Evolutionary conservation across 2,329 filamentous ascomycete genomes (phyloP), one percentile per base, ranked within the genome.

Genomic region (Emergomyces africanus): DNA sequence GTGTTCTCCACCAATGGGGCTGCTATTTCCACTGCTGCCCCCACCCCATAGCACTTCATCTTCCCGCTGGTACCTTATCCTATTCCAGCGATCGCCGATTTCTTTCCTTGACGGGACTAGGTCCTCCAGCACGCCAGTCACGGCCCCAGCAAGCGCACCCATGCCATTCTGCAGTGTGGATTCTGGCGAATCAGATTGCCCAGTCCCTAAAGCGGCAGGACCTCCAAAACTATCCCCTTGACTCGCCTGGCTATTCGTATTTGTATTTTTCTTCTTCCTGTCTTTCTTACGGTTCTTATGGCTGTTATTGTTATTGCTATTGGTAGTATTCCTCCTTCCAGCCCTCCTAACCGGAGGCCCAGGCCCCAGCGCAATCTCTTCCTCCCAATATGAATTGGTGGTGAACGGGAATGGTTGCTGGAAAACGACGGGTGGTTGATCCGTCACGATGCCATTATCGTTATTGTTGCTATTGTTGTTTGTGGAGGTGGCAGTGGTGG

Each of bases 311-410:
- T 85, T 80, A 66, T 81, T 84, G 55, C 75, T 76, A 35, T 35
- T 35, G 33, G 18, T n/a, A 68, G 77, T 83, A 74, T 80, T 73
- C 73, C 82, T 64, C 68, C 75, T 60, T 63, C 72, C 67, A 69
- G 72, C 65, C 74, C 71, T 85, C 81, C 77, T 74, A 67, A 85
- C 85, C 37, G 85, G 85, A 41, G 88, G 80, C 2, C 83, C 84
- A 1, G 91, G 91, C 0, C 91, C 91, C 74, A 91, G 81, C 62
- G 79, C 79, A 64, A 96, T 95, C 72, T 96, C 91, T 69, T 94
- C 88, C 37, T 81, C 78, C 91, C 91, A 96, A 74, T 89, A 89
- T 14, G 87, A 86, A 67, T 96, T 96, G 33, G 90, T 95, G 67
- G 85, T 86, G 66, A 90, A 94, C 0, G 90, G 88, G 5, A 71